Evolutionary conservation across 2,329 filamentous ascomycete species (phyloP).

Genomic region (Penicillium hordei): DNA sequence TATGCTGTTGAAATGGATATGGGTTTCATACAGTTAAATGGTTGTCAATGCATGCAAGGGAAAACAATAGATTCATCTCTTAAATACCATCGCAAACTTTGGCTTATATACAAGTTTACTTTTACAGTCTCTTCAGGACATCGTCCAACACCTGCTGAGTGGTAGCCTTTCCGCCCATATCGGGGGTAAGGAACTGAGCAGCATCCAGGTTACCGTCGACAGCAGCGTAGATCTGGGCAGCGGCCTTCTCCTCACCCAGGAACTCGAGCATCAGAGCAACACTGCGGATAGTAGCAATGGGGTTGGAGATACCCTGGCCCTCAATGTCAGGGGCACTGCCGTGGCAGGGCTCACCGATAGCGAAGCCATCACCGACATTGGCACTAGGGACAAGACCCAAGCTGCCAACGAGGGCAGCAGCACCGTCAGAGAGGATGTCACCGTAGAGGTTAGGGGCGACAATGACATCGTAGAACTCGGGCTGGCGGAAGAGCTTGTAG

Average conservation of each 20-base stretch:
- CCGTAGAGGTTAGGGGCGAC: conserved; percentile 97
- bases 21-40: neutral
- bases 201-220: conserved; percentile 89
- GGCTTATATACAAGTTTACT: conserved; percentile 19
- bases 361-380: conserved; percentile 91
- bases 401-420: conserved; percentile 87
- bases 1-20: neutral
- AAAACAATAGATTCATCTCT: conserved; percentile 7
- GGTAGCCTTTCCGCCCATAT: conserved; percentile 82
- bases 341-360: conserved; percentile 97
- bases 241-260: conserved; percentile 79
- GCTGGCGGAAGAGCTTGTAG: conserved; percentile 98
- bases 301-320: conserved; percentile 90
- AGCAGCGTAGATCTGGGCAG: conserved; percentile 84
- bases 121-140: conserved; percentile 76
- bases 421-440: conserved; percentile 93
- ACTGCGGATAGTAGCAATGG: conserved; percentile 89
- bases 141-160: conserved; percentile 87
- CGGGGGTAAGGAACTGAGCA: conserved; percentile 77
- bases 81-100: conserved; percentile 2
- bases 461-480: conserved; percentile 92
- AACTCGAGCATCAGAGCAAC: conserved; percentile 97
- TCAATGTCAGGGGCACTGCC: conserved; percentile 94
- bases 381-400: conserved; percentile 90
- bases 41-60: neutral